These are phyloP conservation scores for Chamaecrista fasciculata DNA, from an alignment of 306 rosid genomes.

Conservation along the genomic window DNA sequence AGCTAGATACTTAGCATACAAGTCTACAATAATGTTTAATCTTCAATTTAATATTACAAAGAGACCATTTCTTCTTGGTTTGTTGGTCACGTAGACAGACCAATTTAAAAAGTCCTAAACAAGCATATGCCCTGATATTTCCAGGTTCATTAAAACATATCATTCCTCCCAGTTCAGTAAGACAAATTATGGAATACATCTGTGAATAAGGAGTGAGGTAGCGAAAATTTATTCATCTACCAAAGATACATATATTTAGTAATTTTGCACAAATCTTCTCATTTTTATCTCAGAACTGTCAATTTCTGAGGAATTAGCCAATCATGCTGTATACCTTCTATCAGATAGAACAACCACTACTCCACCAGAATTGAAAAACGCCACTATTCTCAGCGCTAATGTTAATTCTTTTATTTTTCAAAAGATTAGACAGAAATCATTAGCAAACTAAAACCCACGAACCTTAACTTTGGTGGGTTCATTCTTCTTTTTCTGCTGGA, in stretches of 20 bases:
- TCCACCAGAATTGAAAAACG: not conserved
- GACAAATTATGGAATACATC: constrained; percentile 9
- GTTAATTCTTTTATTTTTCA: constrained; percentile 2
- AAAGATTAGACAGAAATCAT: not conserved
- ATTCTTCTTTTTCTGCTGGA: constrained; percentile 72
- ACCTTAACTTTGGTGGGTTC: constrained; percentile 72
- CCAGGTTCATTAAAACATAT: constrained; percentile 13
- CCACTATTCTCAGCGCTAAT: not conserved
- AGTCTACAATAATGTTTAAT: constrained; percentile 13
- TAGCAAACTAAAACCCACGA: not conserved
- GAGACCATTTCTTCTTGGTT: constrained; percentile 5
- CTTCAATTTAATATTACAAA: constrained; percentile 13
- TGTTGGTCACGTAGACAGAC: constrained; percentile 3
- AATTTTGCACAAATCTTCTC: not conserved
- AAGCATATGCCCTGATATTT: constrained; percentile 7
- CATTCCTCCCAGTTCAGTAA: constrained; percentile 18
- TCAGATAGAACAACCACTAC: not conserved
- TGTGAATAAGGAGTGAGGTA: not conserved
- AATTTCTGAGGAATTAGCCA: not conserved
- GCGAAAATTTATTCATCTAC: constrained; percentile 21
- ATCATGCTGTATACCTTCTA: not conserved
- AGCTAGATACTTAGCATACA: constrained; percentile 16
- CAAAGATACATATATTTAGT: not conserved
- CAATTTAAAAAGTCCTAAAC: constrained; percentile 9
- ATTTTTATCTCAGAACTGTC: not conserved